A percentile compares a stretch with the other conserved stretches of the same genome.
phyloP scores from a whole-genome alignment of 2,329 filamentous ascomycete species.

The Microdochium bolleyi region DNA sequence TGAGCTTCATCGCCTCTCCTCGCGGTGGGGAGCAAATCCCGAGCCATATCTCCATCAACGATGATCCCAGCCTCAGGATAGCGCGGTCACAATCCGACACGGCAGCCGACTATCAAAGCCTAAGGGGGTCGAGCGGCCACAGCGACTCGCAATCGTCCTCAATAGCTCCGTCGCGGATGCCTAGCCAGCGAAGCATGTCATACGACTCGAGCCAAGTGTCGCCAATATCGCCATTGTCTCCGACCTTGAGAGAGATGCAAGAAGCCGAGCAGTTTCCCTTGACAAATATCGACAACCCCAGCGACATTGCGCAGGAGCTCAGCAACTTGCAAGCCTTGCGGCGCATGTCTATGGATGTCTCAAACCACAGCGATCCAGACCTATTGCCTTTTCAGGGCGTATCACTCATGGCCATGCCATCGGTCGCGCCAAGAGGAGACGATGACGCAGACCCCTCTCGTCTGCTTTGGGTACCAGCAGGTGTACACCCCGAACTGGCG shows the following conservation, averaged over 20 bases:
- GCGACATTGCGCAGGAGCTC: constrained; percentile 83
- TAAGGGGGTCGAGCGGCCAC: constrained; percentile 2
- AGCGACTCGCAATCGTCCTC: constrained; percentile 5
- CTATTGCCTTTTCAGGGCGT: constrained; percentile 63
- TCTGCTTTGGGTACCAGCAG: constrained; percentile 91
- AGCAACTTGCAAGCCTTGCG: constrained; percentile 87
- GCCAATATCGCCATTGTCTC: constrained; percentile 32
- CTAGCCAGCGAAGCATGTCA: constrained; percentile 31
- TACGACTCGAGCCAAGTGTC: constrained; percentile 27
- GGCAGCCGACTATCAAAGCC: constrained; percentile 11
- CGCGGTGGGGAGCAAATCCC: constrained; percentile 43
- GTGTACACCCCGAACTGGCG: constrained; percentile 88
- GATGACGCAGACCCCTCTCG: constrained; percentile 84
- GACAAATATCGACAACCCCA: constrained; percentile 83
- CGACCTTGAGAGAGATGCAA: constrained; percentile 46
- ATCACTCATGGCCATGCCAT: constrained; percentile 60
- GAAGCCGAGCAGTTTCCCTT: constrained; percentile 71
- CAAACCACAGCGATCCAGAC: constrained; percentile 64
- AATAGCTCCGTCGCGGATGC: constrained; percentile 15
- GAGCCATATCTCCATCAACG: constrained; percentile 15
- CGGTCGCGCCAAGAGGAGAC: constrained; percentile 64
- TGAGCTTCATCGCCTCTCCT: constrained; percentile 64
- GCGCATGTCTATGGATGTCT: constrained; percentile 91
- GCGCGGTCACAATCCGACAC: constrained; percentile 39
- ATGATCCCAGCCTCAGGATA: constrained; percentile 31